Evolutionary conservation across 768 basidiomycete genomes (phyloP).

Genomic region (Scleroderma citrinum): DNA sequence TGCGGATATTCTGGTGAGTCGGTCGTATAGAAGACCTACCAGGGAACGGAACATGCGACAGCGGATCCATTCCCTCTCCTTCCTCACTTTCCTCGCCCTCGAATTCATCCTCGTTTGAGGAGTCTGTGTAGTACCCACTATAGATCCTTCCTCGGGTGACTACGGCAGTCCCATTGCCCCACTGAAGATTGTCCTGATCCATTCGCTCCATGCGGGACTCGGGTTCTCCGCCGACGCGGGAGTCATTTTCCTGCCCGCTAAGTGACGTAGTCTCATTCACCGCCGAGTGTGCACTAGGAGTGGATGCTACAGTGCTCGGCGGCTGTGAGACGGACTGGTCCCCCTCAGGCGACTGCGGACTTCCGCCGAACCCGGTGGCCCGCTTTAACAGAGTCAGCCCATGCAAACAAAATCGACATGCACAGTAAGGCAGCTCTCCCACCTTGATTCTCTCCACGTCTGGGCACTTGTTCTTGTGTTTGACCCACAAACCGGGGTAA

Average conservation of each 20-base stretch:
- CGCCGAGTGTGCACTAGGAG: background rate
- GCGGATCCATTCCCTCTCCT: conserved; percentile 9
- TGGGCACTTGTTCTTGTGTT: conserved; percentile 27
- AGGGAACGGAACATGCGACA: conserved; percentile 16
- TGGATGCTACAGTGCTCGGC: background rate
- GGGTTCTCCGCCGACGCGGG: background rate
- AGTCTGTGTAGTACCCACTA: too few relatives aligned
- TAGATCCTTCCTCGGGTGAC: background rate
- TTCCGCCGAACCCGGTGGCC: background rate
- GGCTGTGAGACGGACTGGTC: background rate
- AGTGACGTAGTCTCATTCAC: background rate
- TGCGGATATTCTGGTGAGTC: background rate
- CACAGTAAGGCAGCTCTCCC: conserved; percentile 4
- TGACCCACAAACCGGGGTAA: conserved; percentile 31
- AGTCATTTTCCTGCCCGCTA: background rate
- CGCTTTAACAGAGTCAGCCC: conserved; percentile 8
- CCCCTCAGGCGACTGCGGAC: background rate
- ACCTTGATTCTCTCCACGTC: conserved; percentile 21
- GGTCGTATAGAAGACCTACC: conserved; percentile 12
- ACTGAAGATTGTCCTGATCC: background rate
- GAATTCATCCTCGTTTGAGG: too few relatives aligned
- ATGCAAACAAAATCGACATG: background rate
- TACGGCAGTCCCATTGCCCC: background rate
- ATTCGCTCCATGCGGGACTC: background rate
- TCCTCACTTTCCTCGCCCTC: conserved; percentile 13